Conservation (phyloP, 225 moss, liverwort and hornwort genomes). For the Polytrichum formosum region DNA sequence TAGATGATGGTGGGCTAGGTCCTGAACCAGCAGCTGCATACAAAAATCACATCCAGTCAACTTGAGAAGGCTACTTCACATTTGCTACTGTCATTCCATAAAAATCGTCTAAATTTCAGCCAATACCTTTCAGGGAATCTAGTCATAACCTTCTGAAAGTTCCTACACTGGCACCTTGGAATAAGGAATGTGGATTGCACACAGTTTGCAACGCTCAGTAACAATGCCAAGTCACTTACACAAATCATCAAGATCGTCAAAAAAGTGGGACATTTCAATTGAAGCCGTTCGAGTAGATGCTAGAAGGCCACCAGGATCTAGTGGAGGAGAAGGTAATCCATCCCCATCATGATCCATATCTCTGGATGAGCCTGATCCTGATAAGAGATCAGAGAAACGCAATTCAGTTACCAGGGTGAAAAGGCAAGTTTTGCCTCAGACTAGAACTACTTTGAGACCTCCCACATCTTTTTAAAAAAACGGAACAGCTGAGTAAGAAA, state of each 20-base stretch:
- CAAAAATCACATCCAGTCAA: conserved; percentile 4
- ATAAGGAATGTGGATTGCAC: no score
- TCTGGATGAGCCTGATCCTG: conserved; percentile 42
- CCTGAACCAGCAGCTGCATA: conserved; percentile 80
- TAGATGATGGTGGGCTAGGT: conserved; percentile 80
- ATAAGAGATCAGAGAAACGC: conserved; percentile 1
- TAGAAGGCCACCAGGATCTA: conserved; percentile 84
- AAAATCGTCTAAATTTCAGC: not conserved
- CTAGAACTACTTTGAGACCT: no score
- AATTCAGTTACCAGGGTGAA: no score
- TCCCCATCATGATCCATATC: conserved; percentile 59
- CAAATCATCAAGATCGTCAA: conserved; percentile 90
- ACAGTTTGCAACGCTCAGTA: not conserved
- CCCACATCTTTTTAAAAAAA: not conserved
- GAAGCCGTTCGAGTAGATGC: conserved; percentile 57
- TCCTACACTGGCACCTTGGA: no score
- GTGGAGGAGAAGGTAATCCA: conserved; percentile 84
- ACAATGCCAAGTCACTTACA: conserved; percentile 53
- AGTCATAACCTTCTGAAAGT: no score
- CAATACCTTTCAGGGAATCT: no score
- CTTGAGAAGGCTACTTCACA: no score
- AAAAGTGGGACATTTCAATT: conserved; percentile 74
- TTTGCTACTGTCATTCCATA: not conserved
- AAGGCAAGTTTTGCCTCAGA: no score
- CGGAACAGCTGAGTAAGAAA: not conserved